phyloP scores from a whole-genome alignment of 768 basidiomycete species.

The Auricularia sp. region DNA sequence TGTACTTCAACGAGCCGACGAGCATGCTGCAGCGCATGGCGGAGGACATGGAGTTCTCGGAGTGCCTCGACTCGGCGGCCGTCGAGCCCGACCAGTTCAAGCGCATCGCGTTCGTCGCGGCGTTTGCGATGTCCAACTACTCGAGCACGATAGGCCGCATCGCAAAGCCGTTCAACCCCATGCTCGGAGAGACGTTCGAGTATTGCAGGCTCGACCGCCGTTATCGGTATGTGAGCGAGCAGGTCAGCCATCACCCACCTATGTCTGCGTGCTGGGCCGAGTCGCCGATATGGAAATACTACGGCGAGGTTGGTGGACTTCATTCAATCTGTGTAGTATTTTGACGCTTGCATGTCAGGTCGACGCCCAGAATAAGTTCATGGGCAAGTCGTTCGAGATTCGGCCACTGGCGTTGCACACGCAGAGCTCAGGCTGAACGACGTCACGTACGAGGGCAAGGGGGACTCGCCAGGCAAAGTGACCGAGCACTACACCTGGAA shows the following conservation, averaged over 20 bases:
- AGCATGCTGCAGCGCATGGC: slow-evolving; percentile 97
- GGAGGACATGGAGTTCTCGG: slow-evolving; percentile 96
- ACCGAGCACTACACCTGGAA: slow-evolving; percentile 93
- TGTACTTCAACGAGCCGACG: slow-evolving; percentile 88
- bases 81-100: slow-evolving; percentile 65
- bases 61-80: slow-evolving; percentile 81
- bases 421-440: slow-evolving; percentile 57
- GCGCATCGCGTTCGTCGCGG: slow-evolving; percentile 85
- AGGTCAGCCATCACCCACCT: slow-evolving; percentile 96
- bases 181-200: slow-evolving; percentile 92
- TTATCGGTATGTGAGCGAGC: slow-evolving; percentile 90
- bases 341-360: slow-evolving; percentile 37
- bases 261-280: slow-evolving; percentile 95
- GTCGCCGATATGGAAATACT: slow-evolving; percentile 82
- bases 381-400: slow-evolving; percentile 95
- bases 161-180: slow-evolving; percentile 94
- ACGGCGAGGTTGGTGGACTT: slow-evolving; percentile 51
- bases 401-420: slow-evolving; percentile 92
- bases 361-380: slow-evolving; percentile 93
- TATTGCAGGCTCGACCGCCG: slow-evolving; percentile 79
- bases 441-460: slow-evolving; percentile 23
- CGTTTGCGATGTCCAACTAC: slow-evolving; percentile 98
- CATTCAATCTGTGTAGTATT: not conserved
- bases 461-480: slow-evolving; percentile 33
- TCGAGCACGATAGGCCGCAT: slow-evolving; percentile 93